Evolutionary conservation across 352 stramenopile species (phyloP).

Genomic region (Globisporangium perplexum): DNA sequence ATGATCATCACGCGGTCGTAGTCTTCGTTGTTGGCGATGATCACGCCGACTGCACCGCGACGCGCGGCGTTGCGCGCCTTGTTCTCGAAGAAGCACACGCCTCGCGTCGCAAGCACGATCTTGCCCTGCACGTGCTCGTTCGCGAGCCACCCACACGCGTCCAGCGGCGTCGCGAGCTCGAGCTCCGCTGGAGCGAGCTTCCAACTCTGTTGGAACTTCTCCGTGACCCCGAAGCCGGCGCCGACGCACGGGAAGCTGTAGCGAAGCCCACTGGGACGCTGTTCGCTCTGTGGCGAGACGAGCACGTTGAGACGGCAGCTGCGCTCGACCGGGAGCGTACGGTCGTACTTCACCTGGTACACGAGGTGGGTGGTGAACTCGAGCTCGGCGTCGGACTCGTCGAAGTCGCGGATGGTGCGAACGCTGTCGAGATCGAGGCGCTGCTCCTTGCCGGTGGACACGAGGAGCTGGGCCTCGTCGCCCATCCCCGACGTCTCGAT

Average conservation of each 20-base stretch:
- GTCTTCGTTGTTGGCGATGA: conserved; percentile 65
- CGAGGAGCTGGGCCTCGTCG: conserved; percentile 38
- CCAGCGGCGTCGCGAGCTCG: conserved; percentile 41
- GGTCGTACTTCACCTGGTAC: conserved; percentile 13
- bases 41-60: conserved; percentile 41
- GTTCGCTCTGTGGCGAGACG: conserved; percentile 4
- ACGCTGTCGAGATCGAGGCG: conserved; percentile 11
- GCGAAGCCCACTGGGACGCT: conserved; percentile 3
- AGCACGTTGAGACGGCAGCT: conserved; percentile 12
- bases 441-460: conserved; percentile 23
- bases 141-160: conserved; percentile 40
- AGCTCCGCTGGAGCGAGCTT: conserved; percentile 22
- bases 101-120: conserved; percentile 44
- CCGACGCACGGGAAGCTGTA: conserved; percentile 51
- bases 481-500: conserved; percentile 48
- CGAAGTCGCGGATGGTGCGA: background rate
- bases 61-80: conserved; percentile 53
- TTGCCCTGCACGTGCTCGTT: conserved; percentile 38
- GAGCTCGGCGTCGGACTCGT: conserved; percentile 8
- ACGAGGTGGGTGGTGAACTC: conserved; percentile 14
- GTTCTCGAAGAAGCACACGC: conserved; percentile 68
- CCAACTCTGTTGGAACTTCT: conserved; percentile 22
- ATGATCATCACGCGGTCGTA: conserved; percentile 75
- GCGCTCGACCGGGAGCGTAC: conserved; percentile 9
- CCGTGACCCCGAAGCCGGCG: conserved; percentile 48